Base-by-base conservation (phyloP, 2,329 filamentous ascomycete genomes). In the Penicillium decumbens region DNA sequence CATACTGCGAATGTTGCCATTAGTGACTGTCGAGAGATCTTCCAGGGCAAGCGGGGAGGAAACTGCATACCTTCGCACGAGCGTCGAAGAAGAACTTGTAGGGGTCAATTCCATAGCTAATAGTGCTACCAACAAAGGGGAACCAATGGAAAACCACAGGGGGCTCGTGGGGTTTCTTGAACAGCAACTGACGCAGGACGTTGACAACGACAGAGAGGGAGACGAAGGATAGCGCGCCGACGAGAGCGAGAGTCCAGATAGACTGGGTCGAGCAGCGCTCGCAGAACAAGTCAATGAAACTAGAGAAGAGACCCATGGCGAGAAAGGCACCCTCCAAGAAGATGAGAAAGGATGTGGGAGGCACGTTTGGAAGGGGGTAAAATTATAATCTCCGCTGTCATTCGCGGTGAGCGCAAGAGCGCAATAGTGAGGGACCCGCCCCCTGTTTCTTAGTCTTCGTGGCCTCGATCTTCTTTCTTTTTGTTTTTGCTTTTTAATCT, bases 21-120 rank as follows among this genome's bases (percentile, higher is more conserved):
- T 42, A 46, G 41, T 39, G 40, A 42, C 30, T 29, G 20, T 3
- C 15, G 23, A 30, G 8, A 35, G 32, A 20, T 20, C 20, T 38
- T n/a, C 7, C 23, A 18, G 4, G n/a, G 18, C 12, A 24, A 13
- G 25, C 13, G 23, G 32, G n/a, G 20, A 25, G 23, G 6, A 13
- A 10, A 57, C 2, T n/a, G 41, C 74, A 54, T 64, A 90, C 88
- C 84, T 95, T 95, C 63, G 80, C 78, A 62, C 84, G 80, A 72
- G 83, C 80, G 61, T 78, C 61, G 62, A 80, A 79, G 69, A 84
- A 84, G 72, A 85, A 84, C 51, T 75, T 77, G 70, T 79, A 83
- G 1, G 82, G 64, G 65, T 97, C 89, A 73, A 96, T 96, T 71
- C 92, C 92, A 74, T 97, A 98, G 39, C 83, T 88, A 63, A 97